Evolutionary conservation across 148 eudicot genomes (phyloP), one percentile per base, ranked within the genome.

Genomic region (Vaccinium darrowii): DNA sequence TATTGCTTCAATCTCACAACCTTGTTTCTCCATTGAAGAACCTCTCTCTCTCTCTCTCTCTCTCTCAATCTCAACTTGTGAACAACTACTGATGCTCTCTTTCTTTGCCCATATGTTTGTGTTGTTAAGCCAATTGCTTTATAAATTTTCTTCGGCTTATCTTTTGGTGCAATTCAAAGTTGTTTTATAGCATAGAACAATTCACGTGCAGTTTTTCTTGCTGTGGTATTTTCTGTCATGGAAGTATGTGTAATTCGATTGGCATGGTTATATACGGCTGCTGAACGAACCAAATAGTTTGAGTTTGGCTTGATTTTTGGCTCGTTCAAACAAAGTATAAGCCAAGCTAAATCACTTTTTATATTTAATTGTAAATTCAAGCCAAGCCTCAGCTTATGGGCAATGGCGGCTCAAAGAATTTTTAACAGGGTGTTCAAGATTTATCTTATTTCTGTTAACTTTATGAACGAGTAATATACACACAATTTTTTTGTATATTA

Each of bases 1-100:
- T 52, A 93, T 83, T 83, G 99, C 99, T 88, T 97, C 94, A 85
- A 97, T 94, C 87, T 94, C 98, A 86, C 98, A 94, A 43, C 97
- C 98, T 87, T 90, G 92, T 87, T 90, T 92, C 94, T 84, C 91
- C 97, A 94, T 96, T 88, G 89, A 87, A 82, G 88, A 88, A 86
- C 60, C 67, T 75, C 75, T 47, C 58, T 54, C 50, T n/a, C 52
- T 43, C 54, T 81, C 56, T 76, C 63, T 30, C 74, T 69, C 54
- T 62, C 3, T 49, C 16, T 67, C 25, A 6, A 2, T 23, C 54
- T 73, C 47, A 50, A 30, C 8, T 39, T 25, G 56, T 56, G 76
- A 3, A 12, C 65, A n/a, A 19, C 62, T 60, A 16, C 4, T 79
- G 9, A 7, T 16, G 43, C 82, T 60, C 19, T 21, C 73, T 78